Percentiles rank a stretch among this genome's conserved stretches.
Evolutionary conservation across 306 rosid genomes (phyloP).

Genomic region (Senna tora): DNA sequence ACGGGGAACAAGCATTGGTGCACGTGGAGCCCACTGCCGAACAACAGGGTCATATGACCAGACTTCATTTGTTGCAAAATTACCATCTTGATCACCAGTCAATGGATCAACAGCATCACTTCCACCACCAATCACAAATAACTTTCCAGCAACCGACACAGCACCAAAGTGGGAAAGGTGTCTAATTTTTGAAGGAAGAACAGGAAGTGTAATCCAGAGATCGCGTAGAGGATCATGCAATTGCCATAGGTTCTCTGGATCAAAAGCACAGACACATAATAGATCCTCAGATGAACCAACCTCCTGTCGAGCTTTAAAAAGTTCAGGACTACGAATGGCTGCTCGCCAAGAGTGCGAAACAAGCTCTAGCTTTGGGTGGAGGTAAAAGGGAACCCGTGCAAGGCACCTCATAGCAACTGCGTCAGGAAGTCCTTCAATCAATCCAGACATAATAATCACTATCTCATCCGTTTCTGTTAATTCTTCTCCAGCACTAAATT

Average conservation of each 20-base stretch:
- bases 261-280: constrained; percentile 86
- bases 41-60: constrained; percentile 94
- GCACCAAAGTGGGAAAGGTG: constrained; percentile 93
- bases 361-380: constrained; percentile 79
- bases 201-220: constrained; percentile 94
- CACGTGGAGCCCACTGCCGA: constrained; percentile 74
- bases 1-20: constrained; percentile 93
- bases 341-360: constrained; percentile 91
- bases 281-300: constrained; percentile 81
- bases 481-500: constrained; percentile 32
- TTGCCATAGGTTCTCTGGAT: constrained; percentile 97
- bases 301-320: constrained; percentile 80
- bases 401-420: constrained; percentile 91
- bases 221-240: constrained; percentile 83
- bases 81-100: constrained; percentile 97
- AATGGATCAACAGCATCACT: constrained; percentile 93
- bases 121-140: constrained; percentile 96
- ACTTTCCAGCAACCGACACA: constrained; percentile 82
- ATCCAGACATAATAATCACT: constrained; percentile 76
- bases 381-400: constrained; percentile 91
- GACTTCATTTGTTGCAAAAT: constrained; percentile 92
- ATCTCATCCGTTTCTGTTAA: constrained; percentile 54
- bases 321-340: constrained; percentile 78
- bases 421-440: constrained; percentile 96
- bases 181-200: constrained; percentile 85